Evolutionary conservation across 2,329 filamentous ascomycete species (phyloP), one percentile per base, ranked within the genome.

Genomic region (Ophiosphaerella korrae): DNA sequence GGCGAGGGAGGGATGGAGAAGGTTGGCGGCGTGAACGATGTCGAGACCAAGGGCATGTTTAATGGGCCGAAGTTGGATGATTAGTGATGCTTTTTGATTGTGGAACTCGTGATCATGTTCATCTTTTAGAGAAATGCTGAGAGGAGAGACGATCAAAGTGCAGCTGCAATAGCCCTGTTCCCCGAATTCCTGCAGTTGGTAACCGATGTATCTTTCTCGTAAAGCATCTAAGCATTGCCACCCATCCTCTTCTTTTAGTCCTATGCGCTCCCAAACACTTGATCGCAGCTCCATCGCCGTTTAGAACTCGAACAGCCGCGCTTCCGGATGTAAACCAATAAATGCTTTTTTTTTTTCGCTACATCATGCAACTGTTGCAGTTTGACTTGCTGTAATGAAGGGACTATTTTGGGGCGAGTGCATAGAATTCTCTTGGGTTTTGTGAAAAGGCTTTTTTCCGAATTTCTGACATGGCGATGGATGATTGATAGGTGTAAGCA

Each of bases 31-130:
- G 3, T 31, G 37, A 3, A 53, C 38, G 11, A 68, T 57, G 7
- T 45, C 7, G n/a, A 68, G 38, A 37, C 68, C 57, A 3, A 71
- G 53, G 0, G 55, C 46, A 48, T 70, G 60, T 40, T 54, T 57
- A 6, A 43, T 6, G 6, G 68, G 63, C 3, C 70, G 62, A n/a
- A 72, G 34, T 43, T 72, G 70, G 6, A 71, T 43, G 6, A 72
- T 59, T 9, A 49, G 21, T 7, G 37, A 9, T 23, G n/a, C 14
- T n/a, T 3, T 34, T 46, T 33, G 35, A 6, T 13, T n/a, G 21
- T 29, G n/a, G 7, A 23, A 40, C 37, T 32, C 35, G 13, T 31
- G 18, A 24, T 12, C 13, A 16, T 21, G 3, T 21, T 21, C 18
- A 21, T 21, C 3, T 21, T 21, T 21, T 21, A 4, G 18, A 21